Conservation (phyloP, 2,329 filamentous ascomycete species). For the Fusarium fujikuroi region DNA sequence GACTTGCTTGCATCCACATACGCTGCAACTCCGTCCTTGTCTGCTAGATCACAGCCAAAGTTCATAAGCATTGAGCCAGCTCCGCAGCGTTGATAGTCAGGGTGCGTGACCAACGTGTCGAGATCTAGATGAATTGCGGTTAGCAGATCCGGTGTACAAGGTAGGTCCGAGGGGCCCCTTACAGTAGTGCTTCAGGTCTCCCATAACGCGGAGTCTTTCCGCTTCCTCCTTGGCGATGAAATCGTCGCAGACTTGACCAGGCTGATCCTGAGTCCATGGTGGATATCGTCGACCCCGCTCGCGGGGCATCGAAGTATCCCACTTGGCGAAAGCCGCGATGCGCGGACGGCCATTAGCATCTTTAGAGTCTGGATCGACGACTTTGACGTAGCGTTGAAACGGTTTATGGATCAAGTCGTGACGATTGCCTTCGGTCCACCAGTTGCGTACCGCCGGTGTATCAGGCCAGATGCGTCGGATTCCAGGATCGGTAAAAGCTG, state of each 20-base stretch:
- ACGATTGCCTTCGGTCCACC: constrained; percentile 33
- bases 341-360: constrained; percentile 13
- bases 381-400: constrained; percentile 33
- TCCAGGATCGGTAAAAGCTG: constrained; percentile 23
- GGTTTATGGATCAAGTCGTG: constrained; percentile 27
- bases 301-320: constrained; percentile 23
- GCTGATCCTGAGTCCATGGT: constrained; percentile 28
- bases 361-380: constrained; percentile 19
- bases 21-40: constrained; percentile 28
- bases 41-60: constrained; percentile 42
- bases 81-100: constrained; percentile 42
- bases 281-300: constrained; percentile 33
- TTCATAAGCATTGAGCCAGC: constrained; percentile 39
- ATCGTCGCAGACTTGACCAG: constrained; percentile 18
- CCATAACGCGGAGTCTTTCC: constrained; percentile 31
- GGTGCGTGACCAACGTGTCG: constrained; percentile 42
- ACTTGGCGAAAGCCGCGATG: constrained; percentile 35
- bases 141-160: background rate
- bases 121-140: constrained; percentile 26
- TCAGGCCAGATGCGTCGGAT: constrained; percentile 31
- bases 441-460: constrained; percentile 26
- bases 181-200: constrained; percentile 31
- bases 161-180: background rate
- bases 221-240: constrained; percentile 29
- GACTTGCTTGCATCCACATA: constrained; percentile 42